Base-by-base conservation (phyloP, 345 rosid species). In the Brassica rapa region DNA sequence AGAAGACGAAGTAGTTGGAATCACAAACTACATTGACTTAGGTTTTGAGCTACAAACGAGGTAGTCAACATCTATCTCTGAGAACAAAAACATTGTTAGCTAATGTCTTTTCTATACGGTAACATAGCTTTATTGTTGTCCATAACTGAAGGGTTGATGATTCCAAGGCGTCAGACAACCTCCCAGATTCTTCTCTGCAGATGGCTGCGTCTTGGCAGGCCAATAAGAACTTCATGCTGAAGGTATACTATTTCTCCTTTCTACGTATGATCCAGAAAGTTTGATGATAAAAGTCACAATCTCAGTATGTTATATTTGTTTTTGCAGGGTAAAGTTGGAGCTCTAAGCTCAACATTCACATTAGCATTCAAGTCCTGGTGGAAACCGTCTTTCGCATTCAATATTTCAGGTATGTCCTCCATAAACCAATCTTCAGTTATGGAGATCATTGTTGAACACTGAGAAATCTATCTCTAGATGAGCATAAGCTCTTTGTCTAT, bases 141-240 rank as follows among this genome's bases (percentile, higher is more conserved):
- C 39, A 70, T 71, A 66, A 76, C 69, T 25, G 14, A 77, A 92
- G 96, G 86, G 74, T 94, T 6, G 94, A 89, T 71, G 90, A 89
- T 62, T 61, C 75, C 65, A 76, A 84, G 75, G 74, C 80, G 16
- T 56, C 86, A 72, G 82, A 79, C 21, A 66, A 25, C 70, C 29
- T 72, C 43, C 69, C 87, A 35, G 96, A 89, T 75, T 90, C 98
- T 59, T 86, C 90, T 69, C 84, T 94, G 80, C 96, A 90, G 76
- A 86, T 90, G 62, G 98, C 91, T 73, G 98, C 97, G 2, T 94
- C 97, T 73, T 94, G 96, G 98, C 98, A 94, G 78, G 96, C 90
- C 80, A 94, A 94, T 84, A 92, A 92, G 81, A 94, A 94, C 88
- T 85, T 94, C 82, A 67, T 92, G 85, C 57, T 94, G 74, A 94